Conservation (phyloP, 1,284 basidiomycete species). For the Schizopora paradoxa region DNA sequence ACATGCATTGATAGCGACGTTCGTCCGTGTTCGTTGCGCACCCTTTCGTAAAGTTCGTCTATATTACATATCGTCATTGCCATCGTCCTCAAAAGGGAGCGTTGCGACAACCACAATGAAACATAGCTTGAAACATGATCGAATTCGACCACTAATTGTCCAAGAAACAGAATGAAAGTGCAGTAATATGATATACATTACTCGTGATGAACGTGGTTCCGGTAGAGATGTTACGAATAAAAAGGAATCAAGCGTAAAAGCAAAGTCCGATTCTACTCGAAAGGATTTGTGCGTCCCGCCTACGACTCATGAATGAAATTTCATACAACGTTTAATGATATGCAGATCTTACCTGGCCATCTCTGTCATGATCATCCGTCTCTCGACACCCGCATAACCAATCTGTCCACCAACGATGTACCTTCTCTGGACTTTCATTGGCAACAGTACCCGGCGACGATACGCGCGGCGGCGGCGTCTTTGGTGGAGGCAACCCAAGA, state of each 20-base stretch:
- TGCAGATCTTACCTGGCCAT: conserved; percentile 51
- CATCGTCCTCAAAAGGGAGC: too few relatives aligned
- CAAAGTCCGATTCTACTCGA: conserved; percentile 50
- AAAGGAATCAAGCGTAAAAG: conserved; percentile 9
- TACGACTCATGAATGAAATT: conserved; percentile 24
- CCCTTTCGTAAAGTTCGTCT: too few relatives aligned
- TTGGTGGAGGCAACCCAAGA: conserved; percentile 51
- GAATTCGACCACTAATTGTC: too few relatives aligned
- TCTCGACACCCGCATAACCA: conserved; percentile 76
- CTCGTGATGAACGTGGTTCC: too few relatives aligned
- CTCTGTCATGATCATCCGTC: conserved; percentile 60
- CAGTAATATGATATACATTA: too few relatives aligned
- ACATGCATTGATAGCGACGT: too few relatives aligned
- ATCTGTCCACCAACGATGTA: conserved; percentile 68
- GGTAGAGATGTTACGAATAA: too few relatives aligned
- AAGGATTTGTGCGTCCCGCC: conserved; percentile 73
- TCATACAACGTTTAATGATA: neutral
- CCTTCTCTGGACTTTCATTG: conserved; percentile 30
- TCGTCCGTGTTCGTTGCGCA: too few relatives aligned
- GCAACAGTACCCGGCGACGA: conserved; percentile 25
- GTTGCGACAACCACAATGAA: too few relatives aligned
- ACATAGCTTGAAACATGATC: too few relatives aligned
- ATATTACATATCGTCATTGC: too few relatives aligned
- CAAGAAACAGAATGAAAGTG: too few relatives aligned
- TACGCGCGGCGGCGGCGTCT: conserved; percentile 47